Evolutionary conservation across 148 eudicot species (phyloP), one percentile per base, ranked within the genome.

Genomic region (Fagopyrum esculentum): DNA sequence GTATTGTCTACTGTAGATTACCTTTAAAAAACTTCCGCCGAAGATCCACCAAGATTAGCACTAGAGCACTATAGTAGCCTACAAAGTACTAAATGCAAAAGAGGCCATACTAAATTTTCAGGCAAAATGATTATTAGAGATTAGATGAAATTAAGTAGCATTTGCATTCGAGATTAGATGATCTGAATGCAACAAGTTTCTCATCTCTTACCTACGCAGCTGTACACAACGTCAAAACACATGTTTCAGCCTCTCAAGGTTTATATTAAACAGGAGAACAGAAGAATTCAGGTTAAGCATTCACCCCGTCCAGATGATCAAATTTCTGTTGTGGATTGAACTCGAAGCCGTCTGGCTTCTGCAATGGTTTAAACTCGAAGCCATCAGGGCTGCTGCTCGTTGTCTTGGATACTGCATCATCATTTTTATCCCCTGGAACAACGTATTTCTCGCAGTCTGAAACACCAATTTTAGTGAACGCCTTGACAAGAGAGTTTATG

Each of bases 401-500:
- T 61, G 9, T 50, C 63, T 63, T 44, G 11, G n/a, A 44, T 30
- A 30, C 45, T 63, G 69, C 45, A 30, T 63, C 44, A 63, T 16
- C 59, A n/a, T 3, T 55, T 4, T 63, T 74, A 3, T 72, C 50
- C 45, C 59, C 54, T 13, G 78, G 29, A n/a, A 80, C 64, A 13
- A 72, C 12, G 76, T 59, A 81, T 71, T 78, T 81, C 72, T 81
- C 78, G 30, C 80, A 76, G 17, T 81, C 86, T 46, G 77, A 50
- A 70, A 81, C 86, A 16, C 86, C 86, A 8, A 84, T 84, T 55
- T 81, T 84, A 29, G 82, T 71, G 61, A 84, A 84, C 40, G 84
- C 86, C 71, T 78, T 66, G 46, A 76, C 84, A 1, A 84, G 82
- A 9, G 77, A 46, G 55, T 81, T 78, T 54, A 84, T 76, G 72